These are phyloP conservation scores for Aspergillus terreus DNA, from an alignment of 2,329 filamentous ascomycete genomes.

Conservation along the genomic window DNA sequence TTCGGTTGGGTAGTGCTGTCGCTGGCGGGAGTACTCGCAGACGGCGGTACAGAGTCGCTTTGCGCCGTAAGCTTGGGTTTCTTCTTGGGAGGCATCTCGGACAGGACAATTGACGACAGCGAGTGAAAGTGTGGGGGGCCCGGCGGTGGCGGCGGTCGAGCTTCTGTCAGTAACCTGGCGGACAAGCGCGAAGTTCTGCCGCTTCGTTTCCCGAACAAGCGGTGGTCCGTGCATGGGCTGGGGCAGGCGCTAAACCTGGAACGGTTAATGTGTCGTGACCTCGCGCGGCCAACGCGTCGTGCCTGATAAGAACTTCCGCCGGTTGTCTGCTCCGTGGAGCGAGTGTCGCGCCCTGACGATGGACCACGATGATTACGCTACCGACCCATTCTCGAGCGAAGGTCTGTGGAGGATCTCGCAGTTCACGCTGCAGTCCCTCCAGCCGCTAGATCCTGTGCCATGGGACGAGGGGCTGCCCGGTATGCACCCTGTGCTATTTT, in stretches of 20 bases:
- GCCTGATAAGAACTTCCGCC: constrained; percentile 10
- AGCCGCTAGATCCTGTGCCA: constrained; percentile 32
- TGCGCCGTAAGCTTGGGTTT: constrained; percentile 51
- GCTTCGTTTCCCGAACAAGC: constrained; percentile 24
- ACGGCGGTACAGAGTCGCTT: constrained; percentile 24
- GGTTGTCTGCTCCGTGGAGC: neutral
- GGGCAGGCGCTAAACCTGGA: constrained; percentile 9
- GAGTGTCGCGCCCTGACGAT: constrained; percentile 18
- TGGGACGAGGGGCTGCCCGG: constrained; percentile 35
- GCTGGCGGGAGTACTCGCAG: constrained; percentile 26
- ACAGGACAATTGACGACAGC: too few species aligned
- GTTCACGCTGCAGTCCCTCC: constrained; percentile 35
- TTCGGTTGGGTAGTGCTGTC: constrained; percentile 31
- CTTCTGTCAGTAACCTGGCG: neutral
- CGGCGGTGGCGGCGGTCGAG: neutral
- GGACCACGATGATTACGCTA: constrained; percentile 21
- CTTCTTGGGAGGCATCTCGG: constrained; percentile 53
- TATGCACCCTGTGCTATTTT: constrained; percentile 12
- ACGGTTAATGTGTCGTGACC: constrained; percentile 17
- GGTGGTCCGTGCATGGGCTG: constrained; percentile 22
- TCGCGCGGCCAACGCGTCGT: constrained; percentile 22
- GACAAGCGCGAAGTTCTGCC: neutral
- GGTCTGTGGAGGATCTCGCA: constrained; percentile 36
- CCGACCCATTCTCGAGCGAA: constrained; percentile 34
- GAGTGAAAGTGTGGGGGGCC: too few species aligned